Base-by-base conservation (phyloP, 2,329 filamentous ascomycete species). In the Fusarium napiforme region DNA sequence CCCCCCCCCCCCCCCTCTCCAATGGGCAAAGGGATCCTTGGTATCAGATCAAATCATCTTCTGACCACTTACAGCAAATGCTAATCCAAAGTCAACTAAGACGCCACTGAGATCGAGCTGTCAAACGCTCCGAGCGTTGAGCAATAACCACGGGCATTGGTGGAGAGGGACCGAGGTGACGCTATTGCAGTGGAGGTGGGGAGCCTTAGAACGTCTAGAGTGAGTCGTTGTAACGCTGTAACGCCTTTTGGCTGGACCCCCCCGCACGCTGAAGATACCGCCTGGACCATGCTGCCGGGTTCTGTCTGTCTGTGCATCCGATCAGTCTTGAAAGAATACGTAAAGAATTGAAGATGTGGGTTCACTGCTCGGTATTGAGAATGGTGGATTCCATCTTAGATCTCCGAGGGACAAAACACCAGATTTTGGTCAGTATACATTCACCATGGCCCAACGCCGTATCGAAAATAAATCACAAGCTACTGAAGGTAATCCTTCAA, bases 101-200 rank as follows among this genome's bases (percentile, higher is more conserved):
- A 61, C 71, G 58, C 67, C 67, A 73, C 67, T 45, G 46, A 60
- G 70, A 66, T 69, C 53, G 45, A 72, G 71, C 71, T 73, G 71
- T 74, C 71, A 73, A 74, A 73, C 66, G 67, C 55, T 45, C 71
- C 47, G 50, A 73, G 70, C 64, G 71, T 74, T 68, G 49, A 73
- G 46, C 45, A 72, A 60, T 43, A 67, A 37, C 39, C 34, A 52
- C 47, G 23, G 47, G 45, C 60, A 64, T 69, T 70, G 69, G 71
- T 50, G 69, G 71, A 66, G 62, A 42, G 62, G 43, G 21, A 30
- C 56, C 50, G 56, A 47, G 50, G 63, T 65, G 67, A 69, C 71
- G 71, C 71, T 74, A 72, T 74, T 47, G 46, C 9, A 55, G 50
- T 37, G 32, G 42, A 23, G 60, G 70, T 72, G 69, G 67, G 60